Base-by-base conservation (phyloP, 495 filamentous ascomycete species). In the Aspergillus nanangensis region DNA sequence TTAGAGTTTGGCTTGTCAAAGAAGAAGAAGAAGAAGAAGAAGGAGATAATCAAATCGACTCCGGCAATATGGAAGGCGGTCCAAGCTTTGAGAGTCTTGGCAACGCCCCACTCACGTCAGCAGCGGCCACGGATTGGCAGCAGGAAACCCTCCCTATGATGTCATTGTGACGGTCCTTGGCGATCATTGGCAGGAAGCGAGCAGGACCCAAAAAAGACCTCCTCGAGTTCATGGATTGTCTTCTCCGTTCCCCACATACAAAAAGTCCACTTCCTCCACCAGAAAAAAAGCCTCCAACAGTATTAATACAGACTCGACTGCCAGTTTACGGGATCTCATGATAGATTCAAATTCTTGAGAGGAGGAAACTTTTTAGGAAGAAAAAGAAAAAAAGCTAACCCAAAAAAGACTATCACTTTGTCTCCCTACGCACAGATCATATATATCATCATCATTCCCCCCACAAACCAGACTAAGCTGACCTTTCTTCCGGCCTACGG, bases 81-180 rank as follows among this genome's bases (percentile, higher is more conserved):
- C 51, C 48, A 54, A 55, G 48, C 51, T 54, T 54, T 44, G 45
- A 35, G 8, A 14, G 38, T 47, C 51, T 58, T 58, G 56, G 51
- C 49, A 38, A n/a, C 10, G 9, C 34, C 41, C 39, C 47, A 27
- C 45, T 37, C 40, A 50, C 52, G 51, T 54, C 51, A 52, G 44
- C 48, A 42, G 41, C 51, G 47, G 48, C 38, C 54, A 50, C 44
- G 22, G 21, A 52, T 52, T 57, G 46, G 46, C 42, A 38, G 43
- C 35, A 10, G 19, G 2, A 2, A 19, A 0, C 21, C 11, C 37
- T 48, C 51, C 33, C 48, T 19, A 36, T 58, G 56, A 58, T 55
- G 51, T 58, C 51, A 55, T 38, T 21, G 4, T 0, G 0, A 7
- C 8, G 19, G 22, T 29, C 14, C 11, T 15, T 8, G 14, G 2